Evolutionary conservation across 1,284 basidiomycete species (phyloP), one percentile per base, ranked within the genome.

Genomic region (Tilletia indica): DNA sequence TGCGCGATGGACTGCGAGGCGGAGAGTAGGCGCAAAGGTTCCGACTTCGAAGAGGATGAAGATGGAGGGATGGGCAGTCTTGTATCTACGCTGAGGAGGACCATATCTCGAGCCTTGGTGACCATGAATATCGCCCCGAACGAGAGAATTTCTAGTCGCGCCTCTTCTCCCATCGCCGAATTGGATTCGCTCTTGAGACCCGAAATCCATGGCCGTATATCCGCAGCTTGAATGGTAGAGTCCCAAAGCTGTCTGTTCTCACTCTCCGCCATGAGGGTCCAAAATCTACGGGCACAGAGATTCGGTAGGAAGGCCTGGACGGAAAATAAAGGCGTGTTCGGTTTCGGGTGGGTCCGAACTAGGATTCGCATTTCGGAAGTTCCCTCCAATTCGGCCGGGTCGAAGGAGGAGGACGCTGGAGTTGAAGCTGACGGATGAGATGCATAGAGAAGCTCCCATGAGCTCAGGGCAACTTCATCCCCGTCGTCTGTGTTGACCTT

Each of bases 41-140:
- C 25, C 19, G 51, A 25, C 12, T 31, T 39, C 71, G 31, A 31
- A 5, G 56, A 68, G 0, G 54, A 36, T 4, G 68, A 47, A 19
- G n/a, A 38, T 21, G 64, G 19, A 16, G 69, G 68, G 42, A 77
- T 66, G 8, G 79, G 77, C 9, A 81, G 71, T 4, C 73, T 71
- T 5, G 76, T 77, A 69, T 80, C 78, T 11, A 77, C 79, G 58
- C 72, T 76, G 36, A 81, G 71, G 16, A 81, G 72, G 0, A 78
- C 74, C 80, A 81, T 80, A 56, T 80, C 78, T 64, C 80, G 67
- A 2, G 76, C 72, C 51, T 77, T 80, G 48, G 80, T 79, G 67
- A 81, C 78, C 77, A 81, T 79, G n/a, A 80, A 81, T 66, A 81
- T 79, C 70, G 74, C 73, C 11, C 78, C 78, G 49, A 81, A 79